Percentiles rank a stretch among this genome's conserved stretches.
phyloP scores from a whole-genome alignment of 2,329 filamentous ascomycete genomes.

The Xylaria sp. region DNA sequence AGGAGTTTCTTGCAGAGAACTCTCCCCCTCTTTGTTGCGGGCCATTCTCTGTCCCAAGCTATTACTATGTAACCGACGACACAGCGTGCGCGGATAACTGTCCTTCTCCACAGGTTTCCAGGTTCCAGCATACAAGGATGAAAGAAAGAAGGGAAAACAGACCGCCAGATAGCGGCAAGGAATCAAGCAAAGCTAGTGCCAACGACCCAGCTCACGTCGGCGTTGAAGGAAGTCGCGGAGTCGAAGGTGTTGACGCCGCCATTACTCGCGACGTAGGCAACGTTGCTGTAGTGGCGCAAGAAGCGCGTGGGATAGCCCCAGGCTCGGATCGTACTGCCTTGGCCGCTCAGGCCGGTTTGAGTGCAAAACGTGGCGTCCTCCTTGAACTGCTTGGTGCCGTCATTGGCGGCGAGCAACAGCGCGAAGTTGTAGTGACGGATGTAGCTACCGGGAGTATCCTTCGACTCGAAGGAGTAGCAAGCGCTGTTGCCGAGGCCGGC shows the following conservation, averaged over 20 bases:
- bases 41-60: too few species aligned
- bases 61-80: too few species aligned
- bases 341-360: slow-evolving; percentile 55
- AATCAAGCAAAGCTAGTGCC: slow-evolving; percentile 47
- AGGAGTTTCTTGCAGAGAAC: too few species aligned
- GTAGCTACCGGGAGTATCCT: slow-evolving; percentile 62
- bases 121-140: background rate
- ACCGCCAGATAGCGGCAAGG: background rate
- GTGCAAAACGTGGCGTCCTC: slow-evolving; percentile 71
- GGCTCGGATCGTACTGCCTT: slow-evolving; percentile 57
- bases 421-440: slow-evolving; percentile 61
- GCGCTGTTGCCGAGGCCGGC: slow-evolving; percentile 60
- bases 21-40: too few species aligned
- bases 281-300: slow-evolving; percentile 59
- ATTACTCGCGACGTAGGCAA: slow-evolving; percentile 39
- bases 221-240: slow-evolving; percentile 52
- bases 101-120: too few species aligned
- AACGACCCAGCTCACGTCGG: slow-evolving; percentile 60
- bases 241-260: slow-evolving; percentile 55
- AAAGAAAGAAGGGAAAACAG: too few species aligned
- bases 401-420: slow-evolving; percentile 56
- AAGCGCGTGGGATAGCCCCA: slow-evolving; percentile 67
- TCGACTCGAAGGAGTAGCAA: slow-evolving; percentile 67
- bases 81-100: too few species aligned
- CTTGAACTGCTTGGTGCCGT: slow-evolving; percentile 60